Base-by-base conservation (phyloP, 805 yeast species). In the Wickerhamomyces bovis region DNA sequence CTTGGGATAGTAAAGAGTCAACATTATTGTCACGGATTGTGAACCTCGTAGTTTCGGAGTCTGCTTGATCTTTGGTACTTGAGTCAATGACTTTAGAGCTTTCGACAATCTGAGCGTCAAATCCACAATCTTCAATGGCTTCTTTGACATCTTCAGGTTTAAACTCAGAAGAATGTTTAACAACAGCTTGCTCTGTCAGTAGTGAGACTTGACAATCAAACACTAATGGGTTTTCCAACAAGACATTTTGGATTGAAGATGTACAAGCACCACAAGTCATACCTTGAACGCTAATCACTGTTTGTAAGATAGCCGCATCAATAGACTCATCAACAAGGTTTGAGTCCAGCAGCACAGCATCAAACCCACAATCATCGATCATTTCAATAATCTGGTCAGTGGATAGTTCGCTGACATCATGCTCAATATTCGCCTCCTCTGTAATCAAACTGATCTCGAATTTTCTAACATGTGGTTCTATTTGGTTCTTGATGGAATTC, bases 301-400 rank as follows among this genome's bases (percentile, higher is more conserved):
- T 49, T 33, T 49, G 50, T 8, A 22, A 18, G 5, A 38, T 21
- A 3, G 42, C 42, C 2, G 22, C 21, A 13, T 15, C 41, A 4
- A 33, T 31, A 5, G 20, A 9, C 2, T 20, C n/a, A 9, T 13
- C 43, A 2, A 41, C 25, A 4, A 41, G 45, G 2, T 16, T 21
- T 9, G 52, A 44, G 6, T 52, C 51, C 4, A 65, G 21, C 13
- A 67, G 33, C 11, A 50, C 49, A 6, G 79, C 79, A 38, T 79
- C 89, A 60, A 84, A 86, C 6, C 95, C 96, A 50, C 83, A 76
- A 54, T 83, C 85, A 51, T 88, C 95, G 8, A 90, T 75, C 5
- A 77, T 63, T 28, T 74, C 78, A 19, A 62, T 57, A 2, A 89
- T 56, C 6, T 56, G 56, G 1, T 71, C 22, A 41, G 65, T 1